Evolutionary conservation across 1,139 yeast genomes (phyloP).

Genomic region (Candida glucosophila): DNA sequence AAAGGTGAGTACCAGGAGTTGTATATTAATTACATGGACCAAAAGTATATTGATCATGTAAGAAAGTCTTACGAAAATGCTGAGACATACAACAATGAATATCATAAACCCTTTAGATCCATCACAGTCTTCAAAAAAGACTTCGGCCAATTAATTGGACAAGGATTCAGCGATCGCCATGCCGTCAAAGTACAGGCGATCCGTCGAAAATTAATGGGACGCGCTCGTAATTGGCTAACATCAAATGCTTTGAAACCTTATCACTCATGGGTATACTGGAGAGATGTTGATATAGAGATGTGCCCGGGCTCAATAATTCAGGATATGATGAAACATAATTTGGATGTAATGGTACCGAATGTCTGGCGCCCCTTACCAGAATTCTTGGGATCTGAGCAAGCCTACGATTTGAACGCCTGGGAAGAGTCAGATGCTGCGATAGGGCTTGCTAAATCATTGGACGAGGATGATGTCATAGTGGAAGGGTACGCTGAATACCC

Average conservation of each 20-base stretch:
- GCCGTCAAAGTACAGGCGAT: slow-evolving; percentile 87
- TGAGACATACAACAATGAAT: slow-evolving; percentile 46
- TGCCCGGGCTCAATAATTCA: slow-evolving; percentile 75
- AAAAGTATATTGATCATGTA: slow-evolving; percentile 50
- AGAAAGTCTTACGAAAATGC: slow-evolving; percentile 54
- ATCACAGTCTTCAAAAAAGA: slow-evolving; percentile 74
- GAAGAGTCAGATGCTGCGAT: slow-evolving; percentile 67
- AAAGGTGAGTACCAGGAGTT: slow-evolving; percentile 49
- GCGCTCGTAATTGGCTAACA: slow-evolving; percentile 84
- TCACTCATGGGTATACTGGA: slow-evolving; percentile 93
- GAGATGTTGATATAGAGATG: slow-evolving; percentile 84
- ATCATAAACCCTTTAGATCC: slow-evolving; percentile 64
- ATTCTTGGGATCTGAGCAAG: slow-evolving; percentile 69
- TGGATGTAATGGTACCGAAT: slow-evolving; percentile 81
- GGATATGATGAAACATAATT: slow-evolving; percentile 64
- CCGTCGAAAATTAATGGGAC: slow-evolving; percentile 79
- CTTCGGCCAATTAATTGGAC: slow-evolving; percentile 78
- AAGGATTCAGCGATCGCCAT: slow-evolving; percentile 84
- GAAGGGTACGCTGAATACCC: slow-evolving; percentile 90
- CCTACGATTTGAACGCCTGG: slow-evolving; percentile 88
- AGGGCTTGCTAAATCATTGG: slow-evolving; percentile 54
- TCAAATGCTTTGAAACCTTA: slow-evolving; percentile 70
- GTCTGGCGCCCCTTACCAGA: slow-evolving; percentile 85
- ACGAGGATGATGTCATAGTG: slow-evolving; percentile 81
- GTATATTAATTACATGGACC: slow-evolving; percentile 63